Percentiles rank a stretch among this genome's conserved stretches.
phyloP scores from a whole-genome alignment of 139 green algal species.

The Chlamydomonas incerta region DNA sequence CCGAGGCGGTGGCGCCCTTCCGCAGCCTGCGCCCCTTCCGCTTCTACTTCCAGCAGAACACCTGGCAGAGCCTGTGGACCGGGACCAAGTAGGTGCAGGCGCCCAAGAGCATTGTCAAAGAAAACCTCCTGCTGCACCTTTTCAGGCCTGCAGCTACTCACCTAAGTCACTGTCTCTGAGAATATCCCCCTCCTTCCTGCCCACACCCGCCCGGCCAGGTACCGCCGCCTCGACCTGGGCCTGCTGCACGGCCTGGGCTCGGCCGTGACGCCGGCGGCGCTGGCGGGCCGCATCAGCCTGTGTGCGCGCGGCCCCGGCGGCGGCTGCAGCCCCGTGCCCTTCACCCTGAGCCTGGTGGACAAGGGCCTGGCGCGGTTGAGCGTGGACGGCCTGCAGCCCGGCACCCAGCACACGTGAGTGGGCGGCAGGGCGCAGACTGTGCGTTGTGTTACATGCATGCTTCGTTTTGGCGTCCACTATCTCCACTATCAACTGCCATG shows the following conservation, averaged over 20 bases:
- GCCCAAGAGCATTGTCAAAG: too few species aligned
- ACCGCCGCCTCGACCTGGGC: conserved; percentile 52
- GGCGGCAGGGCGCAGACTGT: too few species aligned
- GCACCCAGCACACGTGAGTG: too few species aligned
- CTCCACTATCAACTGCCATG: too few species aligned
- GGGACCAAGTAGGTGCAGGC: not conserved
- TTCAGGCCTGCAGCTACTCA: too few species aligned
- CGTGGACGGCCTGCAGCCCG: too few species aligned
- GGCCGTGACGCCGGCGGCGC: not conserved
- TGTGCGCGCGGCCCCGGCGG: not conserved
- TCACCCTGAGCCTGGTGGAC: not conserved
- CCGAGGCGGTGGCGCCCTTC: not conserved
- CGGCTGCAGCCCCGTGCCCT: not conserved
- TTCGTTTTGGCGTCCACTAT: too few species aligned
- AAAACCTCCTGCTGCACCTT: too few species aligned
- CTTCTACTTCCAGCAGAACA: not conserved
- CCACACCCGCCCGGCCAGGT: not conserved
- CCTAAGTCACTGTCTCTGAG: too few species aligned
- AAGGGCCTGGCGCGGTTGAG: not conserved
- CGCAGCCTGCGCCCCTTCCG: not conserved
- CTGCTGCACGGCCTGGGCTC: conserved; percentile 52
- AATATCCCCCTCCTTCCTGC: not conserved
- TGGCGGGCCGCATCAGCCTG: not conserved
- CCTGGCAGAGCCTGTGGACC: not conserved
- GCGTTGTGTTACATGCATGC: too few species aligned